These are phyloP conservation scores for Microbotryum lychnidis-dioicae DNA, from an alignment of 1,284 basidiomycete genomes.

Conservation along the genomic window DNA sequence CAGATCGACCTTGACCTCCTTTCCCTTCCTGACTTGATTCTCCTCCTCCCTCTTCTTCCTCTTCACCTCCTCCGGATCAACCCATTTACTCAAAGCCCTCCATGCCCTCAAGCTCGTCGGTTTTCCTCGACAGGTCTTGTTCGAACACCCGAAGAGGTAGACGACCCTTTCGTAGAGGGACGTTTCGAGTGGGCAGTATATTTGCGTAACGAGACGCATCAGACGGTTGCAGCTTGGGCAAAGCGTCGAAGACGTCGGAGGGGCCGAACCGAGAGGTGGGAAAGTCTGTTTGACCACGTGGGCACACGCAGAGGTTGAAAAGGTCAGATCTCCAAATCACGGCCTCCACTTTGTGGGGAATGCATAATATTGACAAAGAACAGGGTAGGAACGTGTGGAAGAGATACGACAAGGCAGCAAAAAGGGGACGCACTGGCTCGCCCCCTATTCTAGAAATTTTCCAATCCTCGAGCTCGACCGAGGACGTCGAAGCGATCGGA, in stretches of 20 bases:
- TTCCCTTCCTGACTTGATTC: slow-evolving; percentile 6
- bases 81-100: slow-evolving; percentile 18
- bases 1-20: slow-evolving; percentile 15
- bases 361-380: background rate
- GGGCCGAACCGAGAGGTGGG: slow-evolving; percentile 38
- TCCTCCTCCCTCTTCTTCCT: slow-evolving; percentile 5
- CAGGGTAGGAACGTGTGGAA: background rate
- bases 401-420: background rate
- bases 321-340: background rate
- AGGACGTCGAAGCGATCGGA: background rate
- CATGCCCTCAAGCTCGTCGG: slow-evolving; percentile 47
- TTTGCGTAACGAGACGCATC: slow-evolving; percentile 68
- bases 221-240: slow-evolving; percentile 61
- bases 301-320: background rate
- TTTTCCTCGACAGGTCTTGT: slow-evolving; percentile 58
- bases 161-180: slow-evolving; percentile 69
- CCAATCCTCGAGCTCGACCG: slow-evolving; percentile 13
- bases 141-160: slow-evolving; percentile 69
- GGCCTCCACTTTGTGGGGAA: background rate
- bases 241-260: slow-evolving; percentile 37
- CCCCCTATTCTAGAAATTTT: slow-evolving; percentile 27
- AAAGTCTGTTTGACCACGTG: slow-evolving; percentile 13
- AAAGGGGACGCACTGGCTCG: slow-evolving; percentile 16
- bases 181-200: slow-evolving; percentile 75
- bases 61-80: slow-evolving; percentile 15